phyloP scores from a whole-genome alignment of 2,329 filamentous ascomycete species.

The Didymella keratinophila region DNA sequence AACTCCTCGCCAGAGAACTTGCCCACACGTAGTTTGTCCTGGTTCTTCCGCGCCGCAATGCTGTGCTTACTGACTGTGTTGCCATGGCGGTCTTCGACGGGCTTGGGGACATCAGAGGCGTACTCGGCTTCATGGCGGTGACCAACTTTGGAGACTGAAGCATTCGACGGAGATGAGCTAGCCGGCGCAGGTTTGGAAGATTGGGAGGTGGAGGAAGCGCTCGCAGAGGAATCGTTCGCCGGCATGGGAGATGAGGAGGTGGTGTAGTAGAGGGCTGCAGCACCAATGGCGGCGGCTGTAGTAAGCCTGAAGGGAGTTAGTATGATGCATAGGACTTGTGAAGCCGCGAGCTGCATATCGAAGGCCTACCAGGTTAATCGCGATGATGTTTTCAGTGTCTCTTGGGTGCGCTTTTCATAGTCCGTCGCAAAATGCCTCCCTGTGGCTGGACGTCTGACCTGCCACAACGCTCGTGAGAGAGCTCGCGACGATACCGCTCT shows the following conservation, averaged over 20 bases:
- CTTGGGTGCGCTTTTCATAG: conserved; percentile 30
- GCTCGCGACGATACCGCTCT: conserved; percentile 21
- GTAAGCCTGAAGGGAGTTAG: conserved; percentile 22
- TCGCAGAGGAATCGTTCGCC: not conserved
- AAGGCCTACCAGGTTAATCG: conserved; percentile 29
- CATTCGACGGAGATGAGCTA: not conserved
- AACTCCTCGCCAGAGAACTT: conserved; percentile 37
- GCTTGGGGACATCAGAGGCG: conserved; percentile 33
- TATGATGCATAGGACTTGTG: not conserved
- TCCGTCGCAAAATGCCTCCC: conserved; percentile 30
- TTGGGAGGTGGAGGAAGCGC: not conserved
- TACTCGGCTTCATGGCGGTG: conserved; percentile 23
- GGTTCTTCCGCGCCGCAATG: conserved; percentile 38
- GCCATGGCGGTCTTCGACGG: conserved; percentile 37
- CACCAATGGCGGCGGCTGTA: conserved; percentile 27
- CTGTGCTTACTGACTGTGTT: conserved; percentile 35
- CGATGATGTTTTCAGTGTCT: conserved; percentile 28
- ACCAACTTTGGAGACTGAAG: conserved; percentile 6
- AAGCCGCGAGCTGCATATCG: not conserved
- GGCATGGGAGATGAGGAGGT: conserved; percentile 1
- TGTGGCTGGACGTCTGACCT: conserved; percentile 18
- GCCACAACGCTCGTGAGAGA: conserved; percentile 17
- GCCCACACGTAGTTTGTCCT: conserved; percentile 33
- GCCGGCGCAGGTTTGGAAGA: conserved; percentile 1
- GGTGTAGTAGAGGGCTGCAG: conserved; percentile 29